A percentile compares a stretch with the other conserved stretches of the same genome.
These are phyloP conservation scores for Fusarium anguioides DNA, from an alignment of 2,329 filamentous ascomycete genomes.

Conservation along the genomic window DNA sequence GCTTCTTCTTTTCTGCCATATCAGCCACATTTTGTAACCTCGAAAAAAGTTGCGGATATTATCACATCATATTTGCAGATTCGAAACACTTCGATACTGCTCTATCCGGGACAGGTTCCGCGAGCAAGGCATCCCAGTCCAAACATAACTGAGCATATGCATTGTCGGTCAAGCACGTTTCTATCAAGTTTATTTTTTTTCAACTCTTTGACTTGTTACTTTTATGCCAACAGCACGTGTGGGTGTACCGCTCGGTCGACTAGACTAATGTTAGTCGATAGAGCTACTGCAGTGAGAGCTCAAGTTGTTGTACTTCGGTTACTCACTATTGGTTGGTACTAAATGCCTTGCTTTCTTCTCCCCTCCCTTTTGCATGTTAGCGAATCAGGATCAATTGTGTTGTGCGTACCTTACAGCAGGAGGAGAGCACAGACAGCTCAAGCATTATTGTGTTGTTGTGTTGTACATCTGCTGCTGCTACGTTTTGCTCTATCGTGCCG, in stretches of 20 bases:
- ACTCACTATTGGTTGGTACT: conserved; percentile 8
- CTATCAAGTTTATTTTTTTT: conserved; percentile 6
- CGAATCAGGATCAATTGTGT: conserved; percentile 31
- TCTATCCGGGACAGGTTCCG: conserved; percentile 9
- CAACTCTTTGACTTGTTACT: conserved; percentile 4
- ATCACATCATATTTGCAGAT: not conserved
- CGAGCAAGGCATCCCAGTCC: not conserved
- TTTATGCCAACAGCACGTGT: conserved; percentile 19
- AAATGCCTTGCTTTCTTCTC: conserved; percentile 21
- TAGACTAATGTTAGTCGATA: no score
- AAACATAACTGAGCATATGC: no score
- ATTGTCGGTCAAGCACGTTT: not conserved
- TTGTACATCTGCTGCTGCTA: not conserved
- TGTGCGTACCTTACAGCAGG: conserved; percentile 37
- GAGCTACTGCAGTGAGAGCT: conserved; percentile 31
- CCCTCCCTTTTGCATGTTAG: conserved; percentile 15
- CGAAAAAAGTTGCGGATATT: not conserved
- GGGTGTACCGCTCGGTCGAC: conserved; percentile 20
- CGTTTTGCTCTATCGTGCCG: not conserved
- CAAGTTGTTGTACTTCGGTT: conserved; percentile 3
- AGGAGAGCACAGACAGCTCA: conserved; percentile 34
- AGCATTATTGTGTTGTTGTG: not conserved
- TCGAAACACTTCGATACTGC: conserved; percentile 6
- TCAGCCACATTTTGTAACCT: conserved; percentile 27
- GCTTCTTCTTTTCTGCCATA: not conserved